Conservation (phyloP, 331 rosid genomes). For the Arachis monticola region DNA sequence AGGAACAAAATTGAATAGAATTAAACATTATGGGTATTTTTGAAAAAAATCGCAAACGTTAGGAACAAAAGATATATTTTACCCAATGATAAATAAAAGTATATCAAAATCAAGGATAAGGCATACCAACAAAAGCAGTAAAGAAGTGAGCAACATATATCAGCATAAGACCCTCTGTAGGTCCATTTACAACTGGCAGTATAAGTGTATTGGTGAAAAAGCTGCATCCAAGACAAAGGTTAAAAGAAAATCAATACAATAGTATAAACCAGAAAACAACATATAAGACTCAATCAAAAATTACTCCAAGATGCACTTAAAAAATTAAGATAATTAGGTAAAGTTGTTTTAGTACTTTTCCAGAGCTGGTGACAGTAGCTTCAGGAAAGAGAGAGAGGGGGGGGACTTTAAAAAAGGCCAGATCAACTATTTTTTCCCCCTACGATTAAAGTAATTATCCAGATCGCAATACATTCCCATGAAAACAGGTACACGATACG, state of each 20-base stretch:
- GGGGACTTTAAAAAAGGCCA: not conserved
- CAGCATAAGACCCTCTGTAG: constrained; percentile 95
- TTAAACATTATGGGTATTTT: no score
- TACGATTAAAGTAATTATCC: no score
- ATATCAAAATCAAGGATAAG: constrained; percentile 25
- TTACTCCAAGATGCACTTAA: not conserved
- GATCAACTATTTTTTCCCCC: not conserved
- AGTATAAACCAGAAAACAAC: not conserved
- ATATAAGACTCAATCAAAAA: not conserved
- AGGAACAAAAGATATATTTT: no score
- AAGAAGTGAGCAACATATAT: constrained; percentile 72
- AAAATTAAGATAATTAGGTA: not conserved
- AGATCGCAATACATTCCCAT: no score
- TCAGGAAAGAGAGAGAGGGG: not conserved
- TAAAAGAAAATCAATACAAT: constrained; percentile 35
- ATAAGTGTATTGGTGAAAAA: constrained; percentile 86
- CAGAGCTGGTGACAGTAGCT: not conserved
- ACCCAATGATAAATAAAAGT: not conserved
- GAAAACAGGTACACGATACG: no score
- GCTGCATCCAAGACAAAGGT: constrained; percentile 58
- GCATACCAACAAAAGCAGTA: constrained; percentile 83
- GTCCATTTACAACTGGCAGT: constrained; percentile 86
- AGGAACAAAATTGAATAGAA: no score
- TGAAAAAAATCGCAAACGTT: no score
- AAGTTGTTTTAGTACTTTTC: not conserved